phyloP scores from a whole-genome alignment of 139 green algal species.

The Chlorella vulgaris region DNA sequence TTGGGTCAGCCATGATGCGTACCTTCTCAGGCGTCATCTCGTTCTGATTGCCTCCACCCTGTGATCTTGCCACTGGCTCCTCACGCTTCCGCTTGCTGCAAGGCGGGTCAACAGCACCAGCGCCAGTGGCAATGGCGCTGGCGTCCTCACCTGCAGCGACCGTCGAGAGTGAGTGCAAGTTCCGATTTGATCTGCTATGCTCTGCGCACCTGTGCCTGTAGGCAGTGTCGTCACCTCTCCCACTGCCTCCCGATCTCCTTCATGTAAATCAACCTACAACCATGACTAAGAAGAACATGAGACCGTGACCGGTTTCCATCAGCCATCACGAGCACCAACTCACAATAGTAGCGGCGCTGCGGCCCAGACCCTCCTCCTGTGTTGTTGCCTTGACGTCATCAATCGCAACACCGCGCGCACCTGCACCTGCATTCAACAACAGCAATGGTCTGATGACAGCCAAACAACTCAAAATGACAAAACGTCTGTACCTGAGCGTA shows the following conservation, averaged over 20 bases:
- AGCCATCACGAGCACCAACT: background rate
- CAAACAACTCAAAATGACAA: background rate
- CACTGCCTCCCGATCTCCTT: too few species aligned
- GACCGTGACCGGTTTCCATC: too few species aligned
- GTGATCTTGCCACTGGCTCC: background rate
- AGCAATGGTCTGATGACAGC: background rate
- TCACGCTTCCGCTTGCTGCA: conserved; percentile 37
- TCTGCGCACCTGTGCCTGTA: too few species aligned
- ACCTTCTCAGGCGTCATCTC: conserved; percentile 14
- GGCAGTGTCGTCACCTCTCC: too few species aligned
- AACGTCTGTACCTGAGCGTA: conserved; percentile 21
- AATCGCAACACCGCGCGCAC: background rate
- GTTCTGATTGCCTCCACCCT: too few species aligned
- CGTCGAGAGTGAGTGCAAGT: background rate
- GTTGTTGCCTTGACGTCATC: conserved; percentile 14
- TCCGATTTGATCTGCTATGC: too few species aligned
- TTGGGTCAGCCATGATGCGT: too few species aligned
- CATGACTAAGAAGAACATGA: too few species aligned
- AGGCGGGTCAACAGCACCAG: background rate
- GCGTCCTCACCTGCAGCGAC: background rate
- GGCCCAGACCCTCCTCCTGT: conserved; percentile 4
- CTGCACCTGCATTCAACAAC: background rate
- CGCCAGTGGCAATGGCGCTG: background rate
- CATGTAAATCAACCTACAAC: too few species aligned
- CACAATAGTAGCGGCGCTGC: conserved; percentile 23